phyloP scores from a whole-genome alignment of 495 filamentous ascomycete genomes.

The Penicillium psychrofluorescens region DNA sequence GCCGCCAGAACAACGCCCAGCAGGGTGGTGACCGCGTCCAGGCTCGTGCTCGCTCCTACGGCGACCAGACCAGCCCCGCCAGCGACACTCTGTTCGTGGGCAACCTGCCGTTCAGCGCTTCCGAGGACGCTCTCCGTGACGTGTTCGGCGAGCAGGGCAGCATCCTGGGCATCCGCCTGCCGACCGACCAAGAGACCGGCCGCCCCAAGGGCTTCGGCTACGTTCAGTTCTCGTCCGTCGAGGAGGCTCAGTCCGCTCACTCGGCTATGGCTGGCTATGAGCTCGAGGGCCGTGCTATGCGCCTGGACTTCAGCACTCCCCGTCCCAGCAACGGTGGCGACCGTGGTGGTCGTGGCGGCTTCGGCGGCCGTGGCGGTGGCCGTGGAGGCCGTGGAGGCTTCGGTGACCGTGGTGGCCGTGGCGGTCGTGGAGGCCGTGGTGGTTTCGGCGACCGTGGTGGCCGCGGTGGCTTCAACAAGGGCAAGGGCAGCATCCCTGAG shows the following conservation, averaged over 20 bases:
- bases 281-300: slow-evolving; percentile 71
- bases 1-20: slow-evolving; percentile 48
- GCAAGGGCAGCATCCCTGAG: slow-evolving; percentile 69
- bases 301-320: slow-evolving; percentile 84
- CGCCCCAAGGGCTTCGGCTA: slow-evolving; percentile 94
- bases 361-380: slow-evolving; percentile 35
- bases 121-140: slow-evolving; percentile 65
- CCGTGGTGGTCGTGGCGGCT: slow-evolving; percentile 33
- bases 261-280: slow-evolving; percentile 62
- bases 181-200: slow-evolving; percentile 82
- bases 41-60: slow-evolving; percentile 66
- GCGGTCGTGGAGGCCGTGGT: slow-evolving; percentile 47
- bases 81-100: slow-evolving; percentile 90
- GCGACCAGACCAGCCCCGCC: slow-evolving; percentile 69
- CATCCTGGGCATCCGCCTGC: slow-evolving; percentile 76
- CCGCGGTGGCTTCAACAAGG: slow-evolving; percentile 42
- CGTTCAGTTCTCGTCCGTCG: slow-evolving; percentile 73
- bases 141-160: slow-evolving; percentile 65
- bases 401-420: slow-evolving; percentile 41
- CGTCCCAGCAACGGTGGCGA: slow-evolving; percentile 53
- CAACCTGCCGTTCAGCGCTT: slow-evolving; percentile 81
- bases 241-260: slow-evolving; percentile 76
- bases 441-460: slow-evolving; percentile 45
- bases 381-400: slow-evolving; percentile 42
- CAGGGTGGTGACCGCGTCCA: slow-evolving; percentile 50